phyloP scores from a whole-genome alignment of 495 filamentous ascomycete genomes.

The Aspergillus cavernicola region DNA sequence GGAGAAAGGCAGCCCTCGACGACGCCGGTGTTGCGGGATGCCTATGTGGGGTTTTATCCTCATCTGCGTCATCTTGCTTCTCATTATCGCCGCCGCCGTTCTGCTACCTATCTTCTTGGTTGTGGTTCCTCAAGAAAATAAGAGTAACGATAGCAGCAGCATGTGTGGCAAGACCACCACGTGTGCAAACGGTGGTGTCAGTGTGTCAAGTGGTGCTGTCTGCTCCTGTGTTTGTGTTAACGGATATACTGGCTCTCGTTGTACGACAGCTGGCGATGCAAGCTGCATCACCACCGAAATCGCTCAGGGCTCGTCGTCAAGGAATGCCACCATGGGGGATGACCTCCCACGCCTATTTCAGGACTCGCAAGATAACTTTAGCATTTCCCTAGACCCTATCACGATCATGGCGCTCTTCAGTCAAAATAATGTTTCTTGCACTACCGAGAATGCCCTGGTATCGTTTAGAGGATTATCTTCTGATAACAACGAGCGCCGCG shows the following conservation, averaged over 20 bases:
- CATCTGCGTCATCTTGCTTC: conserved; percentile 61
- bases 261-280: conserved; percentile 54
- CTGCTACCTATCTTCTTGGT: conserved; percentile 83
- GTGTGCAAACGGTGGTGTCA: conserved; percentile 81
- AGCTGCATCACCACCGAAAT: conserved; percentile 72
- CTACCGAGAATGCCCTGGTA: conserved; percentile 78
- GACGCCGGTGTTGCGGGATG: conserved; percentile 70
- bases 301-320: conserved; percentile 40
- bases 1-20: conserved; percentile 14
- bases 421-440: conserved; percentile 67
- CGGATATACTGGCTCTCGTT: conserved; percentile 77
- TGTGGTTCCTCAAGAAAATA: conserved; percentile 59
- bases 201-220: conserved; percentile 55
- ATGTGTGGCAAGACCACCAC: conserved; percentile 50
- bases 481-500: conserved; percentile 27
- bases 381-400: conserved; percentile 63
- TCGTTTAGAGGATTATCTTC: conserved; percentile 60
- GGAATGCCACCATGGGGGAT: conserved; percentile 75
- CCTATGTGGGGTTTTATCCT: conserved; percentile 75
- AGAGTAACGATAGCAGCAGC: not conserved
- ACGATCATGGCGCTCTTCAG: conserved; percentile 74
- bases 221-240: conserved; percentile 87
- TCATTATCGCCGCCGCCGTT: conserved; percentile 80
- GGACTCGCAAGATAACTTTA: conserved; percentile 63
- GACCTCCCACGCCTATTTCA: conserved; percentile 70